Percentiles rank a stretch among this genome's conserved stretches.
Evolutionary conservation across 2,329 filamentous ascomycete genomes (phyloP).

Genomic region (Rhynchosporium secalis): DNA sequence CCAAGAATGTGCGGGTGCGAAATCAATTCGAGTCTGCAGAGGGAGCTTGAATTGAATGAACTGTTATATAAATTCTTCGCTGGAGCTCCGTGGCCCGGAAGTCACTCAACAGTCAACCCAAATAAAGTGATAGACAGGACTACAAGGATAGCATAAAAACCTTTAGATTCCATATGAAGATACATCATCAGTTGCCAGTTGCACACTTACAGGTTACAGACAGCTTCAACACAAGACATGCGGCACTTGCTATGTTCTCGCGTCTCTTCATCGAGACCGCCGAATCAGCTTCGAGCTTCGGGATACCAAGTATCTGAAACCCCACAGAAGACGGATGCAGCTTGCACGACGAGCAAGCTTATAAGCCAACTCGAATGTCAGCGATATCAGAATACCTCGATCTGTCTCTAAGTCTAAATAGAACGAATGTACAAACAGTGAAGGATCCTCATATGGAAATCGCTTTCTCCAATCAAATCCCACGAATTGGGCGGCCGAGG

Average conservation of each 20-base stretch:
- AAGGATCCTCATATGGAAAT: slow-evolving; percentile 10
- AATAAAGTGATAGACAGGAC: too few species aligned
- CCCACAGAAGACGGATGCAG: background rate
- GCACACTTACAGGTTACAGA: too few species aligned
- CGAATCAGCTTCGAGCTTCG: background rate
- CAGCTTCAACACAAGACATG: background rate
- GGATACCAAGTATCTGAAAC: background rate
- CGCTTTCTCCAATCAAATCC: slow-evolving; percentile 4
- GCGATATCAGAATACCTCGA: background rate
- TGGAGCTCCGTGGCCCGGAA: too few species aligned
- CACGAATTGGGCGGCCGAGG: background rate
- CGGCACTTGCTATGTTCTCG: background rate
- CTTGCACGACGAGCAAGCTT: background rate
- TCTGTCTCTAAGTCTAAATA: background rate
- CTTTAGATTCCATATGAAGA: too few species aligned
- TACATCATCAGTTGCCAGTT: too few species aligned
- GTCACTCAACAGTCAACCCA: too few species aligned
- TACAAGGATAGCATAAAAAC: too few species aligned
- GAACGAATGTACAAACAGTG: background rate
- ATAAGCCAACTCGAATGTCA: background rate
- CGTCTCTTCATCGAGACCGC: background rate
- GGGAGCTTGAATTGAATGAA: too few species aligned
- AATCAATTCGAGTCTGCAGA: too few species aligned
- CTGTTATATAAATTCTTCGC: too few species aligned
- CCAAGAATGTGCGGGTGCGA: too few species aligned